Conservation (phyloP, 2,329 filamentous ascomycete species). For the Dactylonectria macrodidyma region DNA sequence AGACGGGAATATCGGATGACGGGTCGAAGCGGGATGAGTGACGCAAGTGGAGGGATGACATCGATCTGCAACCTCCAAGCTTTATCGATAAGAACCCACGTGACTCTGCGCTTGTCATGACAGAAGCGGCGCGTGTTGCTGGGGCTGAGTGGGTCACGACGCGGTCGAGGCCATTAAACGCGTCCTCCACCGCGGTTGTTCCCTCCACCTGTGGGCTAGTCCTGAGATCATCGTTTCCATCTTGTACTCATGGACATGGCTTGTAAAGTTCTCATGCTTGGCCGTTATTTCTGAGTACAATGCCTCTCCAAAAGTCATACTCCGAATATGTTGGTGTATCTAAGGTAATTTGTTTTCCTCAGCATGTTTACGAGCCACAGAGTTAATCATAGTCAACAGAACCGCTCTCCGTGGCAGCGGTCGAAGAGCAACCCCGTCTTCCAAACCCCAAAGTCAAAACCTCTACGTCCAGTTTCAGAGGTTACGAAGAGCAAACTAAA, state of each 20-base stretch:
- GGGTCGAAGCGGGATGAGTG: conserved; percentile 41
- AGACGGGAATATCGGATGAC: conserved; percentile 36
- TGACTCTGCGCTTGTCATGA: conserved; percentile 37
- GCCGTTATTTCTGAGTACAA: conserved; percentile 41
- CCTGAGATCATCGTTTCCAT: conserved; percentile 26
- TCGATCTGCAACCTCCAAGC: conserved; percentile 36
- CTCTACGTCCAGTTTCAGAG: conserved; percentile 67
- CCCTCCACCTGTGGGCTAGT: conserved; percentile 28
- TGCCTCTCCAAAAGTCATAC: conserved; percentile 60
- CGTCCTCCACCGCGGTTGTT: conserved; percentile 34
- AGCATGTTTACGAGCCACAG: conserved; percentile 10
- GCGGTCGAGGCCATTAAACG: conserved; percentile 48
- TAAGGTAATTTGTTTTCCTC: conserved; percentile 48
- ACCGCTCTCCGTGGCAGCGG: conserved; percentile 66
- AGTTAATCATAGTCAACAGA: conserved; percentile 44
- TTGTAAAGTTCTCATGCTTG: conserved; percentile 37
- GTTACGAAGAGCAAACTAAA: conserved; percentile 74
- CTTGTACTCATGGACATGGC: conserved; percentile 33
- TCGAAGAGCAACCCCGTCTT: conserved; percentile 66
- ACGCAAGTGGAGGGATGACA: conserved; percentile 45
- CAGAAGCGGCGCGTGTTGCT: conserved; percentile 26
- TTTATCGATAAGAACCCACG: conserved; percentile 50
- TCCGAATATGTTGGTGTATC: conserved; percentile 53
- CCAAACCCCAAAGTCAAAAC: conserved; percentile 53
- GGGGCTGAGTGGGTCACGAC: conserved; percentile 40